Percentiles rank a stretch among this genome's conserved stretches.
Evolutionary conservation across 176 grass and related monocot genomes (phyloP).

Genomic region (Alopecurus myosuroides): DNA sequence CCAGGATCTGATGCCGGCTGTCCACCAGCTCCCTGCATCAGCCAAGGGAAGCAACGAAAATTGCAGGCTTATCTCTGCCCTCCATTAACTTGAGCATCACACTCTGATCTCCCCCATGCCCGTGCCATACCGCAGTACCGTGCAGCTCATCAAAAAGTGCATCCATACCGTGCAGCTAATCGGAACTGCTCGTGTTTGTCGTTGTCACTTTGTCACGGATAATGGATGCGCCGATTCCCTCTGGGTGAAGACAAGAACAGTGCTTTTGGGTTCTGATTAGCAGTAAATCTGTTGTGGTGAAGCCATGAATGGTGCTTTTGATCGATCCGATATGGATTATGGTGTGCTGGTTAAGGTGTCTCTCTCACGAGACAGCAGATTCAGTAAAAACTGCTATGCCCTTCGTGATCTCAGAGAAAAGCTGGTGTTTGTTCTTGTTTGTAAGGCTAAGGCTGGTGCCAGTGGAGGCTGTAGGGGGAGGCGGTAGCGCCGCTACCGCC

Average conservation of each 20-base stretch:
- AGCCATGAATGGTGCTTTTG: neutral
- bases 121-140: neutral
- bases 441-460: no score
- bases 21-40: neutral
- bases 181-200: neutral
- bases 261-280: neutral
- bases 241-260: neutral
- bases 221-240: neutral
- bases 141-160: neutral
- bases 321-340: neutral
- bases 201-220: no score
- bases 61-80: neutral
- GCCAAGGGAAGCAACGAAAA: neutral
- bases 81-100: neutral
- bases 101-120: neutral
- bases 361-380: no score
- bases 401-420: neutral
- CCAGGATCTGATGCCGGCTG: neutral
- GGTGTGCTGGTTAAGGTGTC: no score
- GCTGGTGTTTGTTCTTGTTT: neutral
- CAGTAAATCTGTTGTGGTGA: neutral
- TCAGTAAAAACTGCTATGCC: neutral
- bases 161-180: neutral
- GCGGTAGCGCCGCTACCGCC: no score
- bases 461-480: no score